Evolutionary conservation across 192 early-diverging fungal species (phyloP).

Genomic region (Funneliformis geosporum): DNA sequence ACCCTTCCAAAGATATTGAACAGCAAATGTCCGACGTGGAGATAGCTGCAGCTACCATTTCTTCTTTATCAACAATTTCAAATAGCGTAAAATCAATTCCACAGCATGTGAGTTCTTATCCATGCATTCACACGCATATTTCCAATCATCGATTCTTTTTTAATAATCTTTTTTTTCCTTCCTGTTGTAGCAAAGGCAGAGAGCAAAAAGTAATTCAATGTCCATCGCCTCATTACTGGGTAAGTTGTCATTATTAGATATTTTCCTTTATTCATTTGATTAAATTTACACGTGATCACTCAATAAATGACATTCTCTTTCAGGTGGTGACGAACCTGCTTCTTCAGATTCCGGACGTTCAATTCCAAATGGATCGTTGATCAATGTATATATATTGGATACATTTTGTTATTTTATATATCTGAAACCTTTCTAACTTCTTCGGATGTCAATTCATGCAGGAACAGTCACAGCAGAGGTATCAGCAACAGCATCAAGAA

Average conservation of each 20-base stretch:
- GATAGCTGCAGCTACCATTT: background rate
- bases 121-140: background rate
- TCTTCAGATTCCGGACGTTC: background rate
- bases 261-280: background rate
- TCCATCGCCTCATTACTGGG: slow-evolving; percentile 1
- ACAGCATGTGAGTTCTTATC: too few species aligned
- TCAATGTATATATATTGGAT: background rate
- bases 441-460: background rate
- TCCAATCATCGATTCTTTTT: background rate
- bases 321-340: background rate
- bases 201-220: slow-evolving; percentile 11
- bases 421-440: background rate
- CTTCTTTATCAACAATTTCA: slow-evolving; percentile 1
- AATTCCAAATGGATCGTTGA: background rate
- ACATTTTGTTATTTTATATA: background rate
- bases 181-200: background rate
- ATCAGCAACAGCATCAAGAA: background rate
- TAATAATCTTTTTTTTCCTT: background rate
- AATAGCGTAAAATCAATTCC: slow-evolving; percentile 5
- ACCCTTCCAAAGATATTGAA: background rate
- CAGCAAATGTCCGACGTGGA: slow-evolving; percentile 16
- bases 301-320: background rate
- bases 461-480: background rate
- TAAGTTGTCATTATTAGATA: background rate
- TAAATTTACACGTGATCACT: background rate